Percentiles rank a stretch among this genome's conserved stretches.
phyloP scores from a whole-genome alignment of 306 rosid genomes.

The Oxytropis ochrocephala region DNA sequence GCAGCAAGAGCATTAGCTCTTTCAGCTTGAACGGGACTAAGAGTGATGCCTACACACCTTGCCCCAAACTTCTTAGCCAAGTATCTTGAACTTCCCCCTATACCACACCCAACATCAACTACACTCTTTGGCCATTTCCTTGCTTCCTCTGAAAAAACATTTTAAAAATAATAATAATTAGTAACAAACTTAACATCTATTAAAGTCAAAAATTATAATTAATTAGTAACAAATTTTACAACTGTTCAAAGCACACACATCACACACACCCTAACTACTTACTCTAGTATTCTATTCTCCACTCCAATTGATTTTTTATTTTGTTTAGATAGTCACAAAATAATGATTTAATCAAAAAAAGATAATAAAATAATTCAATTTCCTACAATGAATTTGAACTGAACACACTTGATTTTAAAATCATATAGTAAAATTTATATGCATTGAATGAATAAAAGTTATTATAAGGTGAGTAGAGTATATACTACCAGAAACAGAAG shows the following conservation, averaged over 20 bases:
- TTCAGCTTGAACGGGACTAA: constrained; percentile 83
- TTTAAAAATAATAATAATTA: background rate
- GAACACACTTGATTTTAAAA: background rate
- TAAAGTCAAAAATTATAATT: background rate
- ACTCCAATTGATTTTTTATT: no score
- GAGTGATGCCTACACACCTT: constrained; percentile 59
- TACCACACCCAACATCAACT: constrained; percentile 95
- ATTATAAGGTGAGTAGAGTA: background rate
- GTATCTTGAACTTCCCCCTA: constrained; percentile 91
- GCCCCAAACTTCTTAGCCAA: constrained; percentile 62
- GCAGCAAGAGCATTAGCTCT: constrained; percentile 81
- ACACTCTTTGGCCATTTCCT: constrained; percentile 34
- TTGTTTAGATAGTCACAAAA: background rate
- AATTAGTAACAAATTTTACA: background rate
- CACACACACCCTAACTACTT: background rate
- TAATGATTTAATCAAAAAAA: background rate
- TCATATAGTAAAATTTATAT: background rate
- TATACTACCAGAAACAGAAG: constrained; percentile 26
- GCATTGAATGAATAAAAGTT: background rate
- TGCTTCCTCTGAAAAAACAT: background rate
- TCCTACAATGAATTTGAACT: background rate
- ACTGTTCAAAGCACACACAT: background rate
- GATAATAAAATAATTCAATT: no score
- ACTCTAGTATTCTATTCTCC: background rate
- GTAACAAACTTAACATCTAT: background rate